Evolutionary conservation across 2,329 filamentous ascomycete genomes (phyloP).

Genomic region (Corynespora cassiicola): DNA sequence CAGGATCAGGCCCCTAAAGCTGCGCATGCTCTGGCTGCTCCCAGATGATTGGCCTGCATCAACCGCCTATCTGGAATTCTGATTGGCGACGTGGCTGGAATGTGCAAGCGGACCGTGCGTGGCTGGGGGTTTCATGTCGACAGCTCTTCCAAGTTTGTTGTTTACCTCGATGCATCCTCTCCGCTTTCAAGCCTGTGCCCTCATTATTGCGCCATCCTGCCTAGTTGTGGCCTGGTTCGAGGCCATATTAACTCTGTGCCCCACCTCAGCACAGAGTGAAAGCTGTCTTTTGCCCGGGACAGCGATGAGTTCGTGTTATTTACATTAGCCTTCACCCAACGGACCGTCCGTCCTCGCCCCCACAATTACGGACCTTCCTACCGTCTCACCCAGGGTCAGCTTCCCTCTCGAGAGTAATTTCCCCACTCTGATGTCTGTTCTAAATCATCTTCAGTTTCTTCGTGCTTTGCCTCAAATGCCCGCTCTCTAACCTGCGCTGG

Average conservation of each 20-base stretch:
- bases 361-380: constrained; percentile 11
- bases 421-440: constrained; percentile 15
- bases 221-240: constrained; percentile 7
- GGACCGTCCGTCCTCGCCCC: constrained; percentile 11
- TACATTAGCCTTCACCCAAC: not conserved
- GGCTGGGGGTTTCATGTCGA: constrained; percentile 36
- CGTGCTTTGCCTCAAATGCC: constrained; percentile 18
- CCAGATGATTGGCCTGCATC: constrained; percentile 28
- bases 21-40: constrained; percentile 25
- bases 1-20: constrained; percentile 28
- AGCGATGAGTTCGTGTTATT: constrained; percentile 12
- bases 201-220: constrained; percentile 12
- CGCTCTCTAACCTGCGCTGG: constrained; percentile 16
- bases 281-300: constrained; percentile 4
- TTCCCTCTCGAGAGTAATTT: constrained; percentile 7
- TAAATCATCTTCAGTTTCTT: constrained; percentile 11
- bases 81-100: constrained; percentile 32
- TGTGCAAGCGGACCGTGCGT: constrained; percentile 16
- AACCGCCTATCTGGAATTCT: constrained; percentile 15
- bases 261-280: constrained; percentile 1
- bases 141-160: constrained; percentile 45
- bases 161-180: constrained; percentile 21
- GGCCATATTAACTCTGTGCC: constrained; percentile 16
- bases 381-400: constrained; percentile 23
- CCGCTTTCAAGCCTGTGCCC: constrained; percentile 8